Base-by-base conservation (phyloP, 2,329 filamentous ascomycete species). In the Colletotrichum incanum region DNA sequence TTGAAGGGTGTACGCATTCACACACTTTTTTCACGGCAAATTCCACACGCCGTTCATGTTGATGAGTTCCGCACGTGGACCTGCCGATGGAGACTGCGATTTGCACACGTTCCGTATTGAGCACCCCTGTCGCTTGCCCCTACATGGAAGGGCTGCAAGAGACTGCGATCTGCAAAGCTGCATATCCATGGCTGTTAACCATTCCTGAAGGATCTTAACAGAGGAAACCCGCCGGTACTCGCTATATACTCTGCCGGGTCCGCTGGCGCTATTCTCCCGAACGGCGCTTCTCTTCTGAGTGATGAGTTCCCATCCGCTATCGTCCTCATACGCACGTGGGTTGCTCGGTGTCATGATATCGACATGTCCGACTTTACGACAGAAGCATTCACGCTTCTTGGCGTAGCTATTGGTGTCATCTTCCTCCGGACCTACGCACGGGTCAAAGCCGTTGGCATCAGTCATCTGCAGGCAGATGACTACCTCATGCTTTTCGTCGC, bases 391-490 rank as follows among this genome's bases (percentile, higher is more conserved):
- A 84, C 86, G 7, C 82, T 91, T 6, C 80, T 90, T 23, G 85
- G 79, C 0, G 75, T 90, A 31, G 88, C 86, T 7, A 78, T 88
- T 23, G 65, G 84, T 41, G 76, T 89, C 56, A 90, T 90, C 16
- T 76, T 77, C 9, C 76, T 91, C 14, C 84, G 90, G 41, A 84
- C 85, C 1, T 85, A 84, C 63, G 84, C 87, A 12, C 83, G 90
- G 58, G 81, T 86, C 74, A 81, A 77, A 41, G 79, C 82, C 14
- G 85, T 86, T 2, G 89, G 90, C 18, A 80, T 85, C 47, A 80
- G 79, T 67, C 82, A 84, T n/a, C 84, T 92, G 67, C 83, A 85
- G 74, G 81, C 84, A 1, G 90, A 92, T 77, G 90, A 92, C 73
- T 91, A 88, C 75, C 54, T 79, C 9, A 79, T 79, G 78, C 69